Evolutionary conservation across 805 yeast genomes (phyloP).

Genomic region (Candida ipomoeae): DNA sequence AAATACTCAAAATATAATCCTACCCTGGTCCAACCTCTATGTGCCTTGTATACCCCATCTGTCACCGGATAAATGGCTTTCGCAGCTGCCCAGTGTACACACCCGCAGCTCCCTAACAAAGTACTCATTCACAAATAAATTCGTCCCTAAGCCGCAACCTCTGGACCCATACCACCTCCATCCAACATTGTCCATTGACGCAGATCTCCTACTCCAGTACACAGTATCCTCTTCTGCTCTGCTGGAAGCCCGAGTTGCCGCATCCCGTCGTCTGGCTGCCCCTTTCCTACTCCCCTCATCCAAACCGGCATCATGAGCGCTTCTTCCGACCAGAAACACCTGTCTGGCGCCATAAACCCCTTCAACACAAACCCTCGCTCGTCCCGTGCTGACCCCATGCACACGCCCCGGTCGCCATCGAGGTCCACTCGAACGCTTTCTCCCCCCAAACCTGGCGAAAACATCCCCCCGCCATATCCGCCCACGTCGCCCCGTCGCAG

Average conservation of each 20-base stretch:
- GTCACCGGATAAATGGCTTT: background rate
- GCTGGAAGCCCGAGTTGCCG: constrained; percentile 1
- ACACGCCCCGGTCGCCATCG: constrained; percentile 42
- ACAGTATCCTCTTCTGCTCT: background rate
- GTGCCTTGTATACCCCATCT: background rate
- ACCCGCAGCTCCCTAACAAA: constrained; percentile 5
- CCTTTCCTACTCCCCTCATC: background rate
- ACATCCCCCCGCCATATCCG: constrained; percentile 14
- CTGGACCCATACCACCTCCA: background rate
- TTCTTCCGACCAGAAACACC: constrained; percentile 1
- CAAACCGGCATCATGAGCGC: constrained; percentile 1
- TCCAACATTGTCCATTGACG: background rate
- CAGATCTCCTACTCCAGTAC: background rate
- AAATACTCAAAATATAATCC: too few species aligned
- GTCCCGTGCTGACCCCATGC: constrained; percentile 1
- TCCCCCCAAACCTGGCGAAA: constrained; percentile 35
- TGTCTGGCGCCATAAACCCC: constrained; percentile 3
- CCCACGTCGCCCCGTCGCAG: constrained; percentile 48
- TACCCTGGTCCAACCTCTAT: too few species aligned
- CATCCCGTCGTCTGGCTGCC: background rate
- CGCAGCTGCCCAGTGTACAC: background rate
- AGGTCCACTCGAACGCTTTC: constrained; percentile 36
- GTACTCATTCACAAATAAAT: constrained; percentile 3
- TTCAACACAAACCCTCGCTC: constrained; percentile 3
- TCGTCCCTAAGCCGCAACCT: constrained; percentile 4